Base-by-base conservation (phyloP, 257 asterid species). In the Nicotiana tomentosiformis region DNA sequence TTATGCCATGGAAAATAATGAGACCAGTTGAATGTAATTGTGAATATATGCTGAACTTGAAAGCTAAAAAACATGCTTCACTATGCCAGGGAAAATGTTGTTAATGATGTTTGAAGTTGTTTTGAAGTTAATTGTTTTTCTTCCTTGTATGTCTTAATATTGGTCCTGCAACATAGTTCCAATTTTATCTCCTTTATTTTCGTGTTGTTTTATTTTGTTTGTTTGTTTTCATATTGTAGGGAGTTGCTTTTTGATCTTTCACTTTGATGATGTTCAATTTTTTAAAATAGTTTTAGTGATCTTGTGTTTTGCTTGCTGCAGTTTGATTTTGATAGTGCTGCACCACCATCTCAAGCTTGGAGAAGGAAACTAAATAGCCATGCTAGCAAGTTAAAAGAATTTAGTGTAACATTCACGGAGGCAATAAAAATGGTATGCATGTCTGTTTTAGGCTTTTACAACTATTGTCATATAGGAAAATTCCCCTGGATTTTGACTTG, bases 321-420 rank as follows among this genome's bases (percentile, higher is more conserved):
- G 99, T 85, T 96, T 61, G 98, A 92, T 87, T 87, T 88, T 69
- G 99, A 96, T 77, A 90, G 97, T 87, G 97, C 98, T 68, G 88
- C 92, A 61, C 99, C 99, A 56, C 99, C 98, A 9, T 93, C 92
- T 82, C 95, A 94, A 76, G 99, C 99, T 57, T 93, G 94, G 99
- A 94, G 99, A 87, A 91, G 98, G 89, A 96, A 87, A 86, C 86
- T 96, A 83, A 92, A 93, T 81, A 88, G 94, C 84, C 91, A 91
- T 89, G 97, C 98, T 80, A 87, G 98, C 85, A 90, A 90, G 84
- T 97, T 96, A 69, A 94, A 90, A 87, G 99, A 96, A 89, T 96
- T 96, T 93, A 96, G 96, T 81, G 83, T 96, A 66, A 96, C 99
- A 29, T 96, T 96, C 83, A 84, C 77, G 37, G 99, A 96, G 90